Conservation (phyloP, 2,329 filamentous ascomycete genomes). For the Diplodia mutila region DNA sequence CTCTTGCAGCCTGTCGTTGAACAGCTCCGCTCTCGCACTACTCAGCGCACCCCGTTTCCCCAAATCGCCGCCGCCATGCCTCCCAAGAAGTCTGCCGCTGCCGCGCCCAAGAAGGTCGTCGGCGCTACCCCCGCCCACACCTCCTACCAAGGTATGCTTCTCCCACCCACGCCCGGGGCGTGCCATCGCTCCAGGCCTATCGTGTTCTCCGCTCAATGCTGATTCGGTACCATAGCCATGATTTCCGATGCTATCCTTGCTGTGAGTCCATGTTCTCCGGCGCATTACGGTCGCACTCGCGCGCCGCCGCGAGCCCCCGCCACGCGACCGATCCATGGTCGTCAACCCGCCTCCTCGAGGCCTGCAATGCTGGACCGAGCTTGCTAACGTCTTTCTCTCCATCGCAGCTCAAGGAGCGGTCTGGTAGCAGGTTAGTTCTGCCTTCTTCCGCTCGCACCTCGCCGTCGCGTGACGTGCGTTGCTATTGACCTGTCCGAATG, state of each 20-base stretch:
- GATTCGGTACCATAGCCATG: constrained; percentile 64
- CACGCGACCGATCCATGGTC: constrained; percentile 37
- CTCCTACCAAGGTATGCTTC: constrained; percentile 67
- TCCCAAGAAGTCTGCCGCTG: constrained; percentile 65
- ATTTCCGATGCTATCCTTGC: constrained; percentile 72
- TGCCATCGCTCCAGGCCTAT: constrained; percentile 42
- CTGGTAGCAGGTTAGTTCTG: constrained; percentile 67
- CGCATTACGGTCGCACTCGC: constrained; percentile 50
- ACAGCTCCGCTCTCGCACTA: constrained; percentile 38
- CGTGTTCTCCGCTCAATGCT: constrained; percentile 59
- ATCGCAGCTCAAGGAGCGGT: constrained; percentile 69
- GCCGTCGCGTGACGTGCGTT: constrained; percentile 34
- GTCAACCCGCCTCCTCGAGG: constrained; percentile 32
- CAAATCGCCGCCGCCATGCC: constrained; percentile 56
- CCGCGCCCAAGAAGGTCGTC: constrained; percentile 62
- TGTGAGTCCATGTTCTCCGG: constrained; percentile 62
- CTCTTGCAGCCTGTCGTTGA: constrained; percentile 36
- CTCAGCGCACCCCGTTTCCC: constrained; percentile 29
- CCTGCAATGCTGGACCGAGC: constrained; percentile 25
- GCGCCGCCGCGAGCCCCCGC: constrained; percentile 40
- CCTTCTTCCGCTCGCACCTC: constrained; percentile 33
- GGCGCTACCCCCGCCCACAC: constrained; percentile 60
- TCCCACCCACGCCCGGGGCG: constrained; percentile 48
- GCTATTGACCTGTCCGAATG: constrained; percentile 30
- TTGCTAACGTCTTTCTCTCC: constrained; percentile 55